These are phyloP conservation scores for Paecilomyces niveus DNA, from an alignment of 2,329 filamentous ascomycete species.

Conservation along the genomic window DNA sequence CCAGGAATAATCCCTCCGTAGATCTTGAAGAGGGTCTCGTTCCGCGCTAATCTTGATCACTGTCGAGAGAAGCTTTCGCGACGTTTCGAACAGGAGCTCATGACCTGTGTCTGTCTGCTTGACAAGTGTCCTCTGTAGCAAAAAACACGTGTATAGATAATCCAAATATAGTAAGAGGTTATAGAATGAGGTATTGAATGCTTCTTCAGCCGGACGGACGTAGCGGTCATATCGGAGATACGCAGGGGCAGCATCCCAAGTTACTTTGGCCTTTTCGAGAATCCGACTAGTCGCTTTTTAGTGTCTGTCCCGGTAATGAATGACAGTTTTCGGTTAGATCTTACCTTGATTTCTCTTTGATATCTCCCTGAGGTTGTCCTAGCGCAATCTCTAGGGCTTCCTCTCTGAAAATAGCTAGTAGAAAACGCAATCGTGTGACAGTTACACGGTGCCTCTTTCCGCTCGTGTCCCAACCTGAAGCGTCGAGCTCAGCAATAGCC, in stretches of 20 bases:
- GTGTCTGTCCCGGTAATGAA: neutral
- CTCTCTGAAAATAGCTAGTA: constrained; percentile 20
- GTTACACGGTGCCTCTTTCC: constrained; percentile 7
- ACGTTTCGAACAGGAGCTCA: constrained; percentile 24
- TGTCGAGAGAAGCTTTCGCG: constrained; percentile 22
- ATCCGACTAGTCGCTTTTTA: neutral
- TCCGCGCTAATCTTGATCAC: constrained; percentile 20
- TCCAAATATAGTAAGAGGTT: constrained; percentile 24
- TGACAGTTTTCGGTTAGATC: constrained; percentile 16
- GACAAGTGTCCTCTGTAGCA: constrained; percentile 25
- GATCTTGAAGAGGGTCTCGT: constrained; percentile 21
- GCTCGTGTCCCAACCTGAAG: neutral
- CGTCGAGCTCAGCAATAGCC: neutral
- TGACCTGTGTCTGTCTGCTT: constrained; percentile 25
- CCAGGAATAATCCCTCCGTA: constrained; percentile 28
- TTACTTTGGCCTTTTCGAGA: constrained; percentile 9
- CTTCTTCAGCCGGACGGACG: constrained; percentile 4
- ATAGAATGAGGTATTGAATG: constrained; percentile 8
- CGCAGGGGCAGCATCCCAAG: constrained; percentile 18
- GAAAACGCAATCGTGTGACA: constrained; percentile 18
- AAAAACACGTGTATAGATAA: constrained; percentile 28
- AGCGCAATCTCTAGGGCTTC: constrained; percentile 25
- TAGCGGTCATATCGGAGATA: constrained; percentile 19
- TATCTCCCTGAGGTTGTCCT: constrained; percentile 14
- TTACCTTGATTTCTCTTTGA: constrained; percentile 21